Conservation (phyloP, 2,329 filamentous ascomycete species). For the Colletotrichum tamarilloi region DNA sequence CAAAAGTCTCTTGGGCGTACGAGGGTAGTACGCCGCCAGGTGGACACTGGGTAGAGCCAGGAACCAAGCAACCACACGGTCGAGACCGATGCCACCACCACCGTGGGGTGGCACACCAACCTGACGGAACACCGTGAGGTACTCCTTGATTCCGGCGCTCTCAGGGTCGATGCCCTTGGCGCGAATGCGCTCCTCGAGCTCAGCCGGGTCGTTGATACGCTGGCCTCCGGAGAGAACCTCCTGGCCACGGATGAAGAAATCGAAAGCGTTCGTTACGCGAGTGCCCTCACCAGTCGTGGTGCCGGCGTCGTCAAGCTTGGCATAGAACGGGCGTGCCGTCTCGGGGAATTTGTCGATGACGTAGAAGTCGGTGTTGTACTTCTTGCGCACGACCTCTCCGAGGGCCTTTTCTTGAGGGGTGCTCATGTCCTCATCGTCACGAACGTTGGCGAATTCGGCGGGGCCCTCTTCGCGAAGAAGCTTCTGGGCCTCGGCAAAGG, state of each 20-base stretch:
- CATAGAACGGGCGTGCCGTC: constrained; percentile 89
- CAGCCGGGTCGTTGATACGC: constrained; percentile 56
- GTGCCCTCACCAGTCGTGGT: constrained; percentile 50
- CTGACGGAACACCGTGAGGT: constrained; percentile 82
- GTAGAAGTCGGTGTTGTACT: constrained; percentile 96
- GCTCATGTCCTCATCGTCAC: constrained; percentile 81
- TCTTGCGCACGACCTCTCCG: constrained; percentile 84
- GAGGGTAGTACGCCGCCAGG: constrained; percentile 67
- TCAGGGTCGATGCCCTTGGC: constrained; percentile 84
- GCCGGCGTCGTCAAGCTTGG: constrained; percentile 76
- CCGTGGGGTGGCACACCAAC: constrained; percentile 92
- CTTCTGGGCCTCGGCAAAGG: constrained; percentile 81
- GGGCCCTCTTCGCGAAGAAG: constrained; percentile 81
- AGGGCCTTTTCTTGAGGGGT: constrained; percentile 91
- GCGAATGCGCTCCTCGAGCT: constrained; percentile 82
- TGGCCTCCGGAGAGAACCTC: constrained; percentile 83
- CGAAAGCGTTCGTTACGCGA: constrained; percentile 74
- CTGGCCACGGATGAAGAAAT: constrained; percentile 93
- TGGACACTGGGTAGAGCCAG: constrained; percentile 69
- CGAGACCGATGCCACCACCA: constrained; percentile 88
- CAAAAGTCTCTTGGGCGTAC: constrained; percentile 69
- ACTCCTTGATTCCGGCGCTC: constrained; percentile 83
- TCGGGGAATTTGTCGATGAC: constrained; percentile 97
- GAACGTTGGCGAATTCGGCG: constrained; percentile 73
- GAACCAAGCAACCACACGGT: constrained; percentile 82